These are phyloP conservation scores for Blastocladiella emersonii DNA, from an alignment of 371 early-diverging fungal species.

Conservation along the genomic window DNA sequence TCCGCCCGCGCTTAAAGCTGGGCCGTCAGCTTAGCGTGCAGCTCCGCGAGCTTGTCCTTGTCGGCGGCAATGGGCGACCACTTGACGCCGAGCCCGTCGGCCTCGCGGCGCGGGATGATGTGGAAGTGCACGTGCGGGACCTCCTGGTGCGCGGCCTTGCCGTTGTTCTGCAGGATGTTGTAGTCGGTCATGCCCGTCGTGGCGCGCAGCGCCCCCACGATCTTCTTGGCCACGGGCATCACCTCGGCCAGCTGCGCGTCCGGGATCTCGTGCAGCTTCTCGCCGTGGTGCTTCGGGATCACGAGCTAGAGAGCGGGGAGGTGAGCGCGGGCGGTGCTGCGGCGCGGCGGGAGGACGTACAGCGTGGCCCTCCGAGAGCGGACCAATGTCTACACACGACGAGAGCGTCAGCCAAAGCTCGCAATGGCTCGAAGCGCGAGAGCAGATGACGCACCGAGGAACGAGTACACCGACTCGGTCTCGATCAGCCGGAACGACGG, in stretches of 20 bases:
- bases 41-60: slow-evolving; percentile 29
- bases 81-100: slow-evolving; percentile 52
- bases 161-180: slow-evolving; percentile 89
- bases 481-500: slow-evolving; percentile 70
- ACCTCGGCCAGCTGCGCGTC: slow-evolving; percentile 69
- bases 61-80: slow-evolving; percentile 37
- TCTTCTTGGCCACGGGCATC: slow-evolving; percentile 72
- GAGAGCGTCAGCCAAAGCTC: slow-evolving; percentile 3
- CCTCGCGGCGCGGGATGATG: slow-evolving; percentile 61
- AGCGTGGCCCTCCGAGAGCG: slow-evolving; percentile 62
- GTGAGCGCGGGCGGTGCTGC: background rate
- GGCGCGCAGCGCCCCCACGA: slow-evolving; percentile 32
- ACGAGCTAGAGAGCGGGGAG: slow-evolving; percentile 42
- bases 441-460: slow-evolving; percentile 13
- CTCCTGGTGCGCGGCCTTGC: slow-evolving; percentile 52
- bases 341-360: slow-evolving; percentile 25
- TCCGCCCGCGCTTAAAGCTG: slow-evolving; percentile 9
- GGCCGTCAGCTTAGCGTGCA: slow-evolving; percentile 19
- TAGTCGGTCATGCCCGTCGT: slow-evolving; percentile 33
- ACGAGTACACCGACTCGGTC: slow-evolving; percentile 51
- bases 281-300: slow-evolving; percentile 78
- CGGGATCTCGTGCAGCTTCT: slow-evolving; percentile 74
- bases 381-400: slow-evolving; percentile 69
- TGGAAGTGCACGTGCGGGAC: slow-evolving; percentile 89
- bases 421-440: slow-evolving; percentile 30